A percentile compares a stretch with the other conserved stretches of the same genome.
Conservation (phyloP, 1,284 basidiomycete genomes). For the Phylloporus gajari region DNA sequence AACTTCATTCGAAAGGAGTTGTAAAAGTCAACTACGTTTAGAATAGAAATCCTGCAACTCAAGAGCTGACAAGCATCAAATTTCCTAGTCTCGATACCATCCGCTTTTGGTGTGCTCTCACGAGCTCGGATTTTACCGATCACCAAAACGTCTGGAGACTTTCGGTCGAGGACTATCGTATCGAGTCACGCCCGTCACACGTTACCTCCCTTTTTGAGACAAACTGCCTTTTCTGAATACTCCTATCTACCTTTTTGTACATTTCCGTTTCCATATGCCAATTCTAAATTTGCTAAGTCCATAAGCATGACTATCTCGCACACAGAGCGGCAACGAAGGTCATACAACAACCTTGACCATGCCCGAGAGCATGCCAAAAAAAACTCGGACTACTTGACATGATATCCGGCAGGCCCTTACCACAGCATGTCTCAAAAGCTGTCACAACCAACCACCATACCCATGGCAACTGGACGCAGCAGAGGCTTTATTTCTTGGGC, state of each 20-base stretch:
- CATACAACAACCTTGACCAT: background rate
- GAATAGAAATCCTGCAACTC: no score
- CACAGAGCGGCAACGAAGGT: background rate
- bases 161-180: background rate
- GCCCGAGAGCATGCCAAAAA: background rate
- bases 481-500: slow-evolving; percentile 20
- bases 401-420: background rate
- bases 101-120: no score
- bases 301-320: background rate
- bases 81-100: no score
- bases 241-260: background rate
- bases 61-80: no score
- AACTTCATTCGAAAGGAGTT: no score
- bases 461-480: slow-evolving; percentile 22
- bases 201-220: background rate
- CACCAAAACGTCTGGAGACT: background rate
- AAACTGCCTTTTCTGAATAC: no score
- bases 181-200: background rate
- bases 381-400: background rate
- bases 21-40: no score
- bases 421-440: background rate
- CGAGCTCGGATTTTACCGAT: no score
- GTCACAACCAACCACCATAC: background rate
- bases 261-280: background rate
- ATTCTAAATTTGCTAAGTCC: background rate